These are phyloP conservation scores for Hyphodiscus hymeniophilus DNA, from an alignment of 495 filamentous ascomycete genomes.

Conservation along the genomic window DNA sequence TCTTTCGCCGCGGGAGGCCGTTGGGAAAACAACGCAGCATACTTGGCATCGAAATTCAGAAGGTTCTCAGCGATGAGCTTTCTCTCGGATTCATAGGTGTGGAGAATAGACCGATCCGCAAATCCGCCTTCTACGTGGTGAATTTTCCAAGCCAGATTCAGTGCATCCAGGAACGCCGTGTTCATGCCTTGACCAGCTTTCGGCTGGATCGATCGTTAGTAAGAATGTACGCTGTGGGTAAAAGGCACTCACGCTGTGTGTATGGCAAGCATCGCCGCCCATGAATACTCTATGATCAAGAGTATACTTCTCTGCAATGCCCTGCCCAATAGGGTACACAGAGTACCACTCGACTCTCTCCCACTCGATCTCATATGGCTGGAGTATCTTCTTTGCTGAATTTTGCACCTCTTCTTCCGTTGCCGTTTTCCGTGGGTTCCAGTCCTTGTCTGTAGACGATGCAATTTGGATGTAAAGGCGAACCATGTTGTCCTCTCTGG, in stretches of 20 bases:
- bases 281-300: conserved; percentile 65
- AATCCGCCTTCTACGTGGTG: conserved; percentile 59
- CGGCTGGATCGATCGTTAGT: conserved; percentile 36
- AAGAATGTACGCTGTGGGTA: conserved; percentile 27
- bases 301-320: conserved; percentile 59
- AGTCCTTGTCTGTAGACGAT: conserved; percentile 54
- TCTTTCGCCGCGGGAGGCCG: conserved; percentile 44
- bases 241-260: conserved; percentile 46
- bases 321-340: conserved; percentile 66
- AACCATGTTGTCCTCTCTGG: conserved; percentile 66
- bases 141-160: conserved; percentile 82
- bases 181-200: conserved; percentile 88
- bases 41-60: conserved; percentile 64
- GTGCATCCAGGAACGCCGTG: conserved; percentile 70
- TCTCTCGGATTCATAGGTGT: conserved; percentile 66
- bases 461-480: conserved; percentile 71
- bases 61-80: conserved; percentile 62
- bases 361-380: conserved; percentile 63
- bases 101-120: conserved; percentile 46
- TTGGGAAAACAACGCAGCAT: conserved; percentile 59
- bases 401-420: conserved; percentile 60
- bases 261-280: conserved; percentile 76
- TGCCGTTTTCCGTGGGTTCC: conserved; percentile 51
- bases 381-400: conserved; percentile 55
- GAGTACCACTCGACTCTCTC: conserved; percentile 61